phyloP scores from a whole-genome alignment of 129 eudicot genomes.

The Ambrosia trifida region DNA sequence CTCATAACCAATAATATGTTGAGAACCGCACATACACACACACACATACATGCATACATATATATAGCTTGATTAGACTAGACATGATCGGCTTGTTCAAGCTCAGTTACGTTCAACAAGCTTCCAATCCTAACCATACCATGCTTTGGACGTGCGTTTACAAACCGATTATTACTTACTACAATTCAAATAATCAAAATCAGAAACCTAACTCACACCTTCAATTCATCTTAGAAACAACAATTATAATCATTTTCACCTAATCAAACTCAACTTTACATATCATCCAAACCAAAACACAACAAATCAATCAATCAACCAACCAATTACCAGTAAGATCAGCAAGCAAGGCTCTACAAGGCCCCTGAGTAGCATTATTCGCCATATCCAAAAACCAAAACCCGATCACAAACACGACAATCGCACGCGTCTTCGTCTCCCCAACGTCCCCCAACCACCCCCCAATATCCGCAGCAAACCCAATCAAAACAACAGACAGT shows the following conservation, averaged over 20 bases:
- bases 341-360: constrained; percentile 93
- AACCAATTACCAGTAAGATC: constrained; percentile 73
- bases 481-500: constrained; percentile 61
- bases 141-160: neutral
- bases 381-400: constrained; percentile 98
- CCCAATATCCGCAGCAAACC: constrained; percentile 88
- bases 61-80: neutral
- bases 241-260: neutral
- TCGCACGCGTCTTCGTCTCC: constrained; percentile 50
- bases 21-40: no score
- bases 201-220: neutral
- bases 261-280: neutral
- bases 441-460: constrained; percentile 59
- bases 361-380: constrained; percentile 94
- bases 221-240: neutral
- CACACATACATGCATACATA: no score
- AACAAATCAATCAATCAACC: no score
- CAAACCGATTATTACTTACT: neutral
- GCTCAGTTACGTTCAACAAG: constrained; percentile 1
- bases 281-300: no score
- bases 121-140: neutral
- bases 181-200: neutral
- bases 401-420: constrained; percentile 70
- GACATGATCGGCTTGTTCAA: neutral
- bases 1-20: no score